Evolutionary conservation across 2,329 filamentous ascomycete species (phyloP).

Genomic region (Podosphaera aphanis): DNA sequence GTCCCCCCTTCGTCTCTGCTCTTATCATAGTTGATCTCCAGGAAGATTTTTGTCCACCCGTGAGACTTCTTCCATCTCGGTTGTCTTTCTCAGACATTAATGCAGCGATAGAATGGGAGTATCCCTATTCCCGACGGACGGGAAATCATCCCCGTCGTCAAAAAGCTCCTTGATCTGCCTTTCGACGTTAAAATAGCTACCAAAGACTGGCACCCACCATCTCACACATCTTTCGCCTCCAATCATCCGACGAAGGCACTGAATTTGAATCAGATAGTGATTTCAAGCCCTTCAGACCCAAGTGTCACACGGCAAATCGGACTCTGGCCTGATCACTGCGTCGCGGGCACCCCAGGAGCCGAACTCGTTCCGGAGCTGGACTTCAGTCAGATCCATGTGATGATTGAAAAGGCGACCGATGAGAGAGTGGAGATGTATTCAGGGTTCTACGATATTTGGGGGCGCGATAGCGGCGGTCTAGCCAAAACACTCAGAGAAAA

Average conservation of each 20-base stretch:
- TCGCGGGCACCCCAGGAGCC: slow-evolving; percentile 50
- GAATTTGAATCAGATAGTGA: slow-evolving; percentile 38
- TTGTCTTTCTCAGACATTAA: slow-evolving; percentile 1
- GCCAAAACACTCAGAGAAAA: slow-evolving; percentile 29
- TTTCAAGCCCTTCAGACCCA: slow-evolving; percentile 42
- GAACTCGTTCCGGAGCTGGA: slow-evolving; percentile 53
- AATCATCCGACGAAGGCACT: slow-evolving; percentile 49
- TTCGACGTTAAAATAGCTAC: slow-evolving; percentile 61
- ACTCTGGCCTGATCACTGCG: slow-evolving; percentile 81
- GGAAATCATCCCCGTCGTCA: slow-evolving; percentile 45
- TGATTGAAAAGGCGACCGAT: slow-evolving; percentile 60
- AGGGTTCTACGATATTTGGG: slow-evolving; percentile 66
- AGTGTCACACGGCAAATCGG: slow-evolving; percentile 38
- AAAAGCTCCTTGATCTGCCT: slow-evolving; percentile 45
- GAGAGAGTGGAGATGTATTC: slow-evolving; percentile 75
- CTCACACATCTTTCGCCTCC: slow-evolving; percentile 72
- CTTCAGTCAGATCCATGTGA: slow-evolving; percentile 28
- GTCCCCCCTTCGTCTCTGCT: slow-evolving; percentile 24
- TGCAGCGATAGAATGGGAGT: slow-evolving; percentile 41
- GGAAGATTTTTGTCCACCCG: slow-evolving; percentile 83
- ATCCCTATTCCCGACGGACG: slow-evolving; percentile 60
- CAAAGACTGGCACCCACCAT: slow-evolving; percentile 68
- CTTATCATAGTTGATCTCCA: slow-evolving; percentile 69
- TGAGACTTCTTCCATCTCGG: slow-evolving; percentile 22
- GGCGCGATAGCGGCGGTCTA: slow-evolving; percentile 42